Base-by-base conservation (phyloP, 768 basidiomycete species). In the Filobasidium wieringae region DNA sequence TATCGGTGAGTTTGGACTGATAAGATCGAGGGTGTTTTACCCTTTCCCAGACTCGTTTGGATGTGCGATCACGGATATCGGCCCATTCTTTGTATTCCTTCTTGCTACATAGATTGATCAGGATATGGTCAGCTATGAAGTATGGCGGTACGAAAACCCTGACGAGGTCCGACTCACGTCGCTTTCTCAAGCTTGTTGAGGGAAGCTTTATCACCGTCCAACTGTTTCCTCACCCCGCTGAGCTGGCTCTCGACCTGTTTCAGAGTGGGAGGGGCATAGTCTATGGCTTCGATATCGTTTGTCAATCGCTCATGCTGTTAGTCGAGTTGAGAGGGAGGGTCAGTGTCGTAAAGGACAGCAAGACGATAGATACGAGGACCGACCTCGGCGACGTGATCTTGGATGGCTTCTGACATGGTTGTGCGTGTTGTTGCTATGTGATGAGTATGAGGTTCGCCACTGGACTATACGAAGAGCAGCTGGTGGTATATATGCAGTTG, bases 41-140 rank as follows among this genome's bases (percentile, higher is more conserved):
- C 27, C 53, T 52, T 19, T 41, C 53, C 59, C 59, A 60, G 19
- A 60, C 22, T 6, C 59, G 59, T 27, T 54, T 54, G 43, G 53
- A 43, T 1, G 59, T 60, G 1, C 59, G 59, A 24, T 60, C 59
- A 4, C 53, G 43, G 45, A 60, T 60, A 11, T 41, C 59, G 26
- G 37, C 24, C 53, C 52, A 55, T 39, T 60, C 59, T 15, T 54
- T 19, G 53, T 51, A 60, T 27, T 60, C 59, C 49, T 60, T 60
- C 53, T 60, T 60, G 31, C 59, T 59, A 34, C 37, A 30, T 33
- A 50, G 4, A 27, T 7, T 3, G 4, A 51, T 51, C 50, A 51
- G 29, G 51, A 53, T 17, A 2, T 22, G 8, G 51, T 22, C 24
- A 43, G 9, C 33, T 14, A 19, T 1, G 2, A 24, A 2, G 22